Evolutionary conservation across 352 stramenopile species (phyloP).

Genomic region (Phytopythium aichiense): DNA sequence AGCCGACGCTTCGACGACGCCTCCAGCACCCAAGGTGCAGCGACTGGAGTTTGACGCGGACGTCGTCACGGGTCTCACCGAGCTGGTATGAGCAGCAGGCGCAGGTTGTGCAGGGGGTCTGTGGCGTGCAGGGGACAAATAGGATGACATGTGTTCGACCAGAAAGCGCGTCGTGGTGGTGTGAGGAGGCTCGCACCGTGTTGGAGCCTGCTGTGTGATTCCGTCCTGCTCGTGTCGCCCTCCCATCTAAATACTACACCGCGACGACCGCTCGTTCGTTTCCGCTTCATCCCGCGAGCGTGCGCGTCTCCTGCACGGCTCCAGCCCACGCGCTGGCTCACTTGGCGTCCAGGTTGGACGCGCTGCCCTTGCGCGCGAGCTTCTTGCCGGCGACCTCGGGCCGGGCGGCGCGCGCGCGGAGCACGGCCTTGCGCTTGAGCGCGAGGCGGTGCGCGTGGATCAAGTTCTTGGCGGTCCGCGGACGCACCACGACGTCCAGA

Average conservation of each 20-base stretch:
- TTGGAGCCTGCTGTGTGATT: neutral
- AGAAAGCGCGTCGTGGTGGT: neutral
- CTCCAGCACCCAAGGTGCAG: slow-evolving; percentile 35
- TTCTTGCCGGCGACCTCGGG: slow-evolving; percentile 35
- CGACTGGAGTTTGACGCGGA: slow-evolving; percentile 62
- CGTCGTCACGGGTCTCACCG: slow-evolving; percentile 48
- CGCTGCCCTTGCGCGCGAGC: slow-evolving; percentile 48
- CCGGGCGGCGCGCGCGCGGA: slow-evolving; percentile 30
- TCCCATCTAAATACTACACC: slow-evolving; percentile 3
- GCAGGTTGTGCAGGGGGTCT: neutral
- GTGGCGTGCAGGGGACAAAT: neutral
- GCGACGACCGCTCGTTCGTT: neutral
- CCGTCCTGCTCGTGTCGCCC: neutral
- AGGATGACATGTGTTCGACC: neutral
- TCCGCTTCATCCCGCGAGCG: neutral
- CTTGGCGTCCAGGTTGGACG: slow-evolving; percentile 25
- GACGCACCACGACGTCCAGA: slow-evolving; percentile 50
- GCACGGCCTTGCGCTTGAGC: slow-evolving; percentile 66
- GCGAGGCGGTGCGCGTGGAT: slow-evolving; percentile 81
- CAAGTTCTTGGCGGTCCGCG: slow-evolving; percentile 66
- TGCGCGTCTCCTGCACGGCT: neutral
- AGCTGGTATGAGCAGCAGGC: slow-evolving; percentile 38
- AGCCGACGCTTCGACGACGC: neutral
- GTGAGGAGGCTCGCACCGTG: neutral
- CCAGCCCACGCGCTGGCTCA: slow-evolving; percentile 3